phyloP scores from a whole-genome alignment of 2,329 filamentous ascomycete species.

The Talaromyces pinophilus region DNA sequence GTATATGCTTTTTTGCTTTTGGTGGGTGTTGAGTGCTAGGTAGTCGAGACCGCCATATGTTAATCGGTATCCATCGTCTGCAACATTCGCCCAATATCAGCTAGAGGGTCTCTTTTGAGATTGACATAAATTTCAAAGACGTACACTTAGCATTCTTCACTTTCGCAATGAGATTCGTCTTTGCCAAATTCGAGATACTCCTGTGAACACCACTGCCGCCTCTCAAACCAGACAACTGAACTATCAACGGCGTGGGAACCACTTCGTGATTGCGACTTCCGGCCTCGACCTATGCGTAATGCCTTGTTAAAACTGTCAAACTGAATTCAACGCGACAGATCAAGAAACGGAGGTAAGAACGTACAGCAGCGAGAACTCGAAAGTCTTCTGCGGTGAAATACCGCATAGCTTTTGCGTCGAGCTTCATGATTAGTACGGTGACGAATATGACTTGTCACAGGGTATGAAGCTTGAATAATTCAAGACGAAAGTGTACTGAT shows the following conservation, averaged over 20 bases:
- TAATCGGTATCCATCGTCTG: conserved; percentile 89
- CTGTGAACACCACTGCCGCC: conserved; percentile 77
- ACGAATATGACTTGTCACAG: background rate
- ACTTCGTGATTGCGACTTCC: conserved; percentile 97
- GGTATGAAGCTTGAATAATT: background rate
- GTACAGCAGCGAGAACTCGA: conserved; percentile 87
- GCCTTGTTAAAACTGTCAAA: conserved; percentile 40
- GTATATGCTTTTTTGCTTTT: conserved; percentile 77
- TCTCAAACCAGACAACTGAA: conserved; percentile 76
- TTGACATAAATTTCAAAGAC: conserved; percentile 1
- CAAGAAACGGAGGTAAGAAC: conserved; percentile 37
- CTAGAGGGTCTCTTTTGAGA: no score
- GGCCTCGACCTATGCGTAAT: conserved; percentile 70
- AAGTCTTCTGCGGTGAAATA: conserved; percentile 93
- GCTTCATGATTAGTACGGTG: conserved; percentile 68
- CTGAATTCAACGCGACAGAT: conserved; percentile 27
- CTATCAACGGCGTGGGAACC: conserved; percentile 86
- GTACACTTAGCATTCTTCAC: conserved; percentile 88
- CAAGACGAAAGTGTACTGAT: background rate
- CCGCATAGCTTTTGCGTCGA: conserved; percentile 90
- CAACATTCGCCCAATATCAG: no score
- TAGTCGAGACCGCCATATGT: conserved; percentile 98
- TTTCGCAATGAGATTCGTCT: conserved; percentile 84
- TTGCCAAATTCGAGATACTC: conserved; percentile 87
- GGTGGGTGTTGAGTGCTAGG: conserved; percentile 88